These are phyloP conservation scores for Penicillium sp. DNA, from an alignment of 2,329 filamentous ascomycete genomes.

Conservation along the genomic window DNA sequence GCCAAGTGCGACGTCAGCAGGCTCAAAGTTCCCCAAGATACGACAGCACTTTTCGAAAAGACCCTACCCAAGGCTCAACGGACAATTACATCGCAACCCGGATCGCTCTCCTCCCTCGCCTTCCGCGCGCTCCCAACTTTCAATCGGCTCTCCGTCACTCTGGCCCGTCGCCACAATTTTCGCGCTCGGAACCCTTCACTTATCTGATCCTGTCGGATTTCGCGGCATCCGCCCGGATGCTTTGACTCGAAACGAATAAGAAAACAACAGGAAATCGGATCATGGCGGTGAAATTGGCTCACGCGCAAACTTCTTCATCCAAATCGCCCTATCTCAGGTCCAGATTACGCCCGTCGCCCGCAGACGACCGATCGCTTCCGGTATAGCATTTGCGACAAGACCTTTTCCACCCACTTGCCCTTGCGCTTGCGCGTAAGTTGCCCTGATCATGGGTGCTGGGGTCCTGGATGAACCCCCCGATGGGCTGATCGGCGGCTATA, in stretches of 20 bases:
- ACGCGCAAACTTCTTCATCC: constrained; percentile 6
- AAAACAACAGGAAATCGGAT: constrained; percentile 1
- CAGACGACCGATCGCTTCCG: neutral
- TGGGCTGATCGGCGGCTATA: constrained; percentile 26
- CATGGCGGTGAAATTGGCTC: constrained; percentile 11
- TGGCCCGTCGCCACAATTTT: neutral
- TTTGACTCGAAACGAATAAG: neutral
- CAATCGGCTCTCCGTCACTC: too few relatives aligned
- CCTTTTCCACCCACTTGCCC: neutral
- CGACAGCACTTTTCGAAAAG: too few relatives aligned
- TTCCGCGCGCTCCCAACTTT: neutral
- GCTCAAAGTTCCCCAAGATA: neutral
- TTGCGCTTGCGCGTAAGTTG: neutral
- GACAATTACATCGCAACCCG: too few relatives aligned
- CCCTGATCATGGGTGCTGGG: constrained; percentile 4
- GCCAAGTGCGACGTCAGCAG: neutral
- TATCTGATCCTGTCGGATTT: neutral
- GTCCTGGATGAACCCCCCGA: constrained; percentile 21
- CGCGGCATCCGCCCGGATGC: constrained; percentile 9
- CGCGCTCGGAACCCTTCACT: neutral
- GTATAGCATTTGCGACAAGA: neutral
- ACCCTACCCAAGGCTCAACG: too few relatives aligned
- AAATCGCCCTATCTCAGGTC: constrained; percentile 4
- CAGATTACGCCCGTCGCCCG: constrained; percentile 1
- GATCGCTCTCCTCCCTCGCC: neutral